These are phyloP conservation scores for Gillenia trifoliata DNA, from an alignment of 306 rosid genomes.

Conservation along the genomic window DNA sequence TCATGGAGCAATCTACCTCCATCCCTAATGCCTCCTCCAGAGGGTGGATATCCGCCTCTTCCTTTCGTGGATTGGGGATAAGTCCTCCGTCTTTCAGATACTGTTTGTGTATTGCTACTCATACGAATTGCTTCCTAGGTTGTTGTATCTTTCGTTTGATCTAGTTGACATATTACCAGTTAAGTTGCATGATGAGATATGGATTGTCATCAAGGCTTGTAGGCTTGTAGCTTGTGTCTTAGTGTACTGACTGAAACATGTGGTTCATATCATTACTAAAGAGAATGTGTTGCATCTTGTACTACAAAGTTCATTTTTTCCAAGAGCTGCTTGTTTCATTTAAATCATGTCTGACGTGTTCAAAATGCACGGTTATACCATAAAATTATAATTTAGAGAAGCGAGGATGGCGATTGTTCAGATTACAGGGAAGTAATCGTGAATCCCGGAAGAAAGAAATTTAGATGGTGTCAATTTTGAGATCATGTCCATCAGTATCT, in stretches of 20 bases:
- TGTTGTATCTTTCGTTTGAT: too few relatives aligned
- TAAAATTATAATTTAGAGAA: neutral
- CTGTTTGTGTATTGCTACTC: neutral
- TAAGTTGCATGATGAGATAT: neutral
- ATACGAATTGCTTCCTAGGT: too few relatives aligned
- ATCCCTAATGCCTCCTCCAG: conserved; percentile 64
- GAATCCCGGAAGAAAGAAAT: neutral
- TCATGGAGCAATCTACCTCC: conserved; percentile 75
- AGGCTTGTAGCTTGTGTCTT: neutral
- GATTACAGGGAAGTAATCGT: too few relatives aligned
- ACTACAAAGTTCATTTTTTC: neutral
- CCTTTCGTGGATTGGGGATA: conserved; percentile 71
- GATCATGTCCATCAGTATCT: too few relatives aligned
- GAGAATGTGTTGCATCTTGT: neutral
- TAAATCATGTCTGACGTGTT: neutral
- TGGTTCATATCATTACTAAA: neutral
- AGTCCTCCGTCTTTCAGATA: neutral
- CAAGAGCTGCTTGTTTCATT: conserved; percentile 1
- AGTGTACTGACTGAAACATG: neutral
- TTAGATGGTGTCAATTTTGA: neutral
- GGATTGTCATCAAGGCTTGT: neutral
- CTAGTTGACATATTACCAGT: neutral
- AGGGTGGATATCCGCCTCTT: conserved; percentile 47
- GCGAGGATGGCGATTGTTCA: too few relatives aligned
- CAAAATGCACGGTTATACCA: too few relatives aligned